phyloP scores from a whole-genome alignment of 495 filamentous ascomycete species.

The Paragyromitra xinjiangensis region DNA sequence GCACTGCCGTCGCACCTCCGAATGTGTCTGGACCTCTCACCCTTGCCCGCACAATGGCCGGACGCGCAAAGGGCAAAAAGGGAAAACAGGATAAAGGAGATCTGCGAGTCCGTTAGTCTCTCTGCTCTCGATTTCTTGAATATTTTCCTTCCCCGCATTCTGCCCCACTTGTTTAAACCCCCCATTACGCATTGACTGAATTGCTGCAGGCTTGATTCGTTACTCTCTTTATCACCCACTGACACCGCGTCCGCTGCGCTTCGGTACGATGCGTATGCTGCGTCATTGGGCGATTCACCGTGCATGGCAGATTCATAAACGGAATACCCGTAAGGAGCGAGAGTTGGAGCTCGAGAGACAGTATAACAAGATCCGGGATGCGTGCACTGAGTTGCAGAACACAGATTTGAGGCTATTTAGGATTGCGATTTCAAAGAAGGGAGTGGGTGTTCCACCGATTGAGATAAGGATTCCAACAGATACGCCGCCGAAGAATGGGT shows the following conservation, averaged over 20 bases:
- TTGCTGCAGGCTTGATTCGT: conserved; percentile 48
- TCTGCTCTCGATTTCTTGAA: not conserved
- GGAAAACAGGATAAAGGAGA: conserved; percentile 38
- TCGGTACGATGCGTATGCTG: conserved; percentile 72
- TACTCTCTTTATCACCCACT: conserved; percentile 57
- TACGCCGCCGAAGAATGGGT: conserved; percentile 68
- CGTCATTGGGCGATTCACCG: conserved; percentile 99
- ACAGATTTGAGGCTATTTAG: conserved; percentile 71
- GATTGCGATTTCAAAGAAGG: conserved; percentile 72
- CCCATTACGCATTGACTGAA: not conserved
- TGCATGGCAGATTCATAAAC: conserved; percentile 77
- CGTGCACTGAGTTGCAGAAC: conserved; percentile 72
- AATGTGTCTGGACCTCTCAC: conserved; percentile 22
- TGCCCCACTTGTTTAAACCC: not conserved
- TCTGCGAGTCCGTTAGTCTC: conserved; percentile 48
- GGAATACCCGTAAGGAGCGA: conserved; percentile 63
- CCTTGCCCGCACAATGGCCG: conserved; percentile 41
- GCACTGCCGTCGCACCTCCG: conserved; percentile 22
- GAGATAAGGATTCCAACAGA: conserved; percentile 58
- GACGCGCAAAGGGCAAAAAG: conserved; percentile 37
- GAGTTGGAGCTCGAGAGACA: conserved; percentile 72
- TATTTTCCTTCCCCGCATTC: not conserved
- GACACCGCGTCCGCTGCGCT: conserved; percentile 56
- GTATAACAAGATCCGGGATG: conserved; percentile 73
- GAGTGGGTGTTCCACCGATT: conserved; percentile 59